These are phyloP conservation scores for Orbilia oligospora DNA, from an alignment of 2,329 filamentous ascomycete species.

Conservation along the genomic window DNA sequence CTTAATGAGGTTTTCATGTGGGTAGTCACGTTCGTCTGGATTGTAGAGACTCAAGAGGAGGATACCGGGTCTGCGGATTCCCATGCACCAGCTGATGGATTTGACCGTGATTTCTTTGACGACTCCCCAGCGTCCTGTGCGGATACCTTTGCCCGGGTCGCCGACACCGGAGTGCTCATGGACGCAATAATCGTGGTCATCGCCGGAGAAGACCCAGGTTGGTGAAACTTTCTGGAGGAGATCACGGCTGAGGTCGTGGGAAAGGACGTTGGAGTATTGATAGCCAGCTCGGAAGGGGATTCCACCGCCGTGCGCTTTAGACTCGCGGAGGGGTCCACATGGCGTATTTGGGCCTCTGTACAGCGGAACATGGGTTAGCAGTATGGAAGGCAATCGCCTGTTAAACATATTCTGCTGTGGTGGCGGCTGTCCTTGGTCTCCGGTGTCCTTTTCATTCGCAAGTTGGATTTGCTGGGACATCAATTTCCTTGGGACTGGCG, in stretches of 20 bases:
- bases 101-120: constrained; percentile 91
- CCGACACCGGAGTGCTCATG: constrained; percentile 81
- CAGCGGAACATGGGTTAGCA: constrained; percentile 91
- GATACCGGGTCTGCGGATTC: constrained; percentile 88
- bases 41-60: constrained; percentile 93
- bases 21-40: constrained; percentile 75
- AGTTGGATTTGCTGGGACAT: constrained; percentile 67
- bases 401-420: constrained; percentile 67
- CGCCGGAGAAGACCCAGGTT: constrained; percentile 89
- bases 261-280: constrained; percentile 96
- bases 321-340: constrained; percentile 83
- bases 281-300: constrained; percentile 85
- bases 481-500: constrained; percentile 64
- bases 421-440: constrained; percentile 65
- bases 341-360: constrained; percentile 86
- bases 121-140: constrained; percentile 62
- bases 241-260: constrained; percentile 79
- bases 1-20: constrained; percentile 64
- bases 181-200: constrained; percentile 98
- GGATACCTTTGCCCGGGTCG: constrained; percentile 71
- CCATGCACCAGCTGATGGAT: constrained; percentile 96
- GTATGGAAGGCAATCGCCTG: constrained; percentile 79
- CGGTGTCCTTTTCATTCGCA: constrained; percentile 68
- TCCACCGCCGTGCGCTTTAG: constrained; percentile 72
- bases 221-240: constrained; percentile 85